phyloP scores from a whole-genome alignment of 2,329 filamentous ascomycete species.

The Alternaria consortialis region DNA sequence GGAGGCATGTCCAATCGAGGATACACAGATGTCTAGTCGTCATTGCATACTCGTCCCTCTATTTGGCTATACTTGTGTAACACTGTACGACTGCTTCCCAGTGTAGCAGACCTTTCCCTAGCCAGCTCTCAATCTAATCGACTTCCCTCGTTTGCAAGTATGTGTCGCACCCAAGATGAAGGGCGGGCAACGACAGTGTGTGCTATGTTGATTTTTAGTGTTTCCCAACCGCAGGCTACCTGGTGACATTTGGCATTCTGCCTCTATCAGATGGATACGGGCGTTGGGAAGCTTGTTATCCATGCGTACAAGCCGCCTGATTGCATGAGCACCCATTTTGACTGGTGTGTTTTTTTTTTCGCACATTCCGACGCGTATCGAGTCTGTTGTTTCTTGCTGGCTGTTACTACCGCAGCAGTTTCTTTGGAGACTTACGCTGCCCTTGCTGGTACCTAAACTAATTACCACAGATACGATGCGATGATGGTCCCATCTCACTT shows the following conservation, averaged over 20 bases:
- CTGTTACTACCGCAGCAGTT: not conserved
- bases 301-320: slow-evolving; percentile 17
- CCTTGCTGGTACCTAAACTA: slow-evolving; percentile 19
- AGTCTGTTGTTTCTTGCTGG: not conserved
- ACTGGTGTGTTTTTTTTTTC: not conserved
- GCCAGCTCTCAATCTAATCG: slow-evolving; percentile 23
- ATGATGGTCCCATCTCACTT: slow-evolving; percentile 35
- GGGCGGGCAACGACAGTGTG: slow-evolving; percentile 28
- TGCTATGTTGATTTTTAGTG: slow-evolving; percentile 20
- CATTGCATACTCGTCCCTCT: slow-evolving; percentile 26
- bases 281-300: not conserved
- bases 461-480: slow-evolving; percentile 27
- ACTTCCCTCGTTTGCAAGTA: slow-evolving; percentile 18
- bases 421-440: slow-evolving; percentile 7
- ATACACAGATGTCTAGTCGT: slow-evolving; percentile 21
- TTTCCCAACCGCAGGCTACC: slow-evolving; percentile 17
- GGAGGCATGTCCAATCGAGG: slow-evolving; percentile 14
- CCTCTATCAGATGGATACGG: slow-evolving; percentile 14
- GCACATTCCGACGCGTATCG: not conserved
- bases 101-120: slow-evolving; percentile 15
- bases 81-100: slow-evolving; percentile 28
- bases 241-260: slow-evolving; percentile 13
- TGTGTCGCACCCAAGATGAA: slow-evolving; percentile 12
- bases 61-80: slow-evolving; percentile 23
- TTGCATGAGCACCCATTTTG: slow-evolving; percentile 5